phyloP scores from a whole-genome alignment of 345 rosid genomes.

The Salix caprea region DNA sequence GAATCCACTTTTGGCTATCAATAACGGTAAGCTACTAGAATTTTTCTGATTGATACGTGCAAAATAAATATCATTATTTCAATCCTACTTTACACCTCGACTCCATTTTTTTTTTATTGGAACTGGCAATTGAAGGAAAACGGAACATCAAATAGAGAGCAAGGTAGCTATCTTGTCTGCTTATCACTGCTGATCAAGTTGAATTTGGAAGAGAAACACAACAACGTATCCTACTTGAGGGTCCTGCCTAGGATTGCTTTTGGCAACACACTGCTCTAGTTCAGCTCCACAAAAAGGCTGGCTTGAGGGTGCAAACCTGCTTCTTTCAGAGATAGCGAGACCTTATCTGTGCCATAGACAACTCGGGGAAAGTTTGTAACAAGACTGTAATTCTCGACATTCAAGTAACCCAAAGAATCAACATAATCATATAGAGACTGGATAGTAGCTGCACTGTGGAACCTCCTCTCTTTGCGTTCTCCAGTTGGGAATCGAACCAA shows the following conservation, averaged over 20 bases:
- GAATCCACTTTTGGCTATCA: background rate
- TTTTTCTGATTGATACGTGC: constrained; percentile 1
- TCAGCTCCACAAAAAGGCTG: constrained; percentile 91
- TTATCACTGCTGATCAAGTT: constrained; percentile 18
- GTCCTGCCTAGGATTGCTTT: background rate
- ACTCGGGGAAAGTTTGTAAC: constrained; percentile 87
- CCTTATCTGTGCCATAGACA: constrained; percentile 66
- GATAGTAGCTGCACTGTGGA: constrained; percentile 51
- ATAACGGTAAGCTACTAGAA: background rate
- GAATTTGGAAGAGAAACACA: constrained; percentile 9
- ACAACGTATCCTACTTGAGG: constrained; percentile 14
- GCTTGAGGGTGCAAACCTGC: constrained; percentile 98
- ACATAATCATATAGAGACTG: constrained; percentile 74
- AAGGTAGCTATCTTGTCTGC: constrained; percentile 1
- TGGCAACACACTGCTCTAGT: constrained; percentile 29
- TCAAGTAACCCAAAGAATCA: constrained; percentile 82
- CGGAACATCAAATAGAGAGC: background rate
- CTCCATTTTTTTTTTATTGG: background rate
- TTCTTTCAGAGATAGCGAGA: constrained; percentile 57
- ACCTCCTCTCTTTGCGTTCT: constrained; percentile 92
- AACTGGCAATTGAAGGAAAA: background rate
- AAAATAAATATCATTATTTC: constrained; percentile 19
- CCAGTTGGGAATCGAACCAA: constrained; percentile 89
- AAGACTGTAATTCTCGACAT: constrained; percentile 66
- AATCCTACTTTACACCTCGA: background rate